Percentiles rank a stretch among this genome's conserved stretches.
Evolutionary conservation across 345 rosid species (phyloP).

Genomic region (Bretschneidera sinensis): DNA sequence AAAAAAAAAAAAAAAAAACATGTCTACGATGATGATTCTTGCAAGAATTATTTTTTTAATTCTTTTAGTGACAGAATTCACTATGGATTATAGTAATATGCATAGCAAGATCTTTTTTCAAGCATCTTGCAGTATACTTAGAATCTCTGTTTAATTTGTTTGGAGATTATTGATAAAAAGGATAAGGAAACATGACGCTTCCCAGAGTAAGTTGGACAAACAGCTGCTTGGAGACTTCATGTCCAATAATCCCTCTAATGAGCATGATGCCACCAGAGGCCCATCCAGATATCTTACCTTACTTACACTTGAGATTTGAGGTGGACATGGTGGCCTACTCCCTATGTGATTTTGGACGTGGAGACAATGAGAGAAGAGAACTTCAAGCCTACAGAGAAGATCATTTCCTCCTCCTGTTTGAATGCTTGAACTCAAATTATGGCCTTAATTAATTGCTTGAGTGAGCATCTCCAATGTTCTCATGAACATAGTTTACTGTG

Average conservation of each 20-base stretch:
- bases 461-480: not conserved
- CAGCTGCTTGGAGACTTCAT: conserved; percentile 59
- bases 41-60: too few relatives aligned
- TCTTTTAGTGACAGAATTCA: too few relatives aligned
- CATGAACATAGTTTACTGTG: not conserved
- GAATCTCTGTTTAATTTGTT: too few relatives aligned
- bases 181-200: conserved; percentile 49
- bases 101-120: too few relatives aligned
- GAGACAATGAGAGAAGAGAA: conserved; percentile 60
- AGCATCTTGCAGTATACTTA: too few relatives aligned
- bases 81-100: too few relatives aligned
- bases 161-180: conserved; percentile 44
- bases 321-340: conserved; percentile 97
- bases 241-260: conserved; percentile 20
- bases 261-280: conserved; percentile 23
- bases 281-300: conserved; percentile 61
- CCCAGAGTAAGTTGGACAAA: conserved; percentile 44
- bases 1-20: too few relatives aligned
- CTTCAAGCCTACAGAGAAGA: conserved; percentile 72
- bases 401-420: conserved; percentile 75
- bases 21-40: not conserved
- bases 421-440: conserved; percentile 62
- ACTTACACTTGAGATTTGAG: conserved; percentile 90
- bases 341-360: conserved; percentile 83
- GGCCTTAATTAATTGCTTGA: conserved; percentile 6